These are phyloP conservation scores for Vicia faba DNA, from an alignment of 306 rosid genomes.

Conservation along the genomic window DNA sequence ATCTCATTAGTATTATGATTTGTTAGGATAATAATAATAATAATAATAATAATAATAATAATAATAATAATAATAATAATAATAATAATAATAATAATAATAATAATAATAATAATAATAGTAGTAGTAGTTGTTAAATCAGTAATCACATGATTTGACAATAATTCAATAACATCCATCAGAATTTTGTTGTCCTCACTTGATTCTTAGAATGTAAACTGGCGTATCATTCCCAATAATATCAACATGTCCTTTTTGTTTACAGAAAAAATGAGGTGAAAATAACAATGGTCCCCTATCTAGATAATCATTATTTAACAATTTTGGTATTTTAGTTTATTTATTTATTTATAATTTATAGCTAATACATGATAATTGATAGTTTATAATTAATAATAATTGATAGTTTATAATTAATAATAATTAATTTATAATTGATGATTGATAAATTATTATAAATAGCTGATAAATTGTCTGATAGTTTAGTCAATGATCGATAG, in stretches of 20 bases:
- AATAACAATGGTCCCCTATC: constrained; percentile 18
- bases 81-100: not conserved
- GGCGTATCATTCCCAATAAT: not conserved
- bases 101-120: constrained; percentile 7
- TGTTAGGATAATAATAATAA: constrained; percentile 15
- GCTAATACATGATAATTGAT: too few relatives aligned
- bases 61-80: constrained; percentile 3
- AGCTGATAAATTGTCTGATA: too few relatives aligned
- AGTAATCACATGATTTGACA: not conserved
- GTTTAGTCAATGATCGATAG: too few relatives aligned
- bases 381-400: too few relatives aligned
- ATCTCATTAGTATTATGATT: constrained; percentile 23
- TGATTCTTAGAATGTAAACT: not conserved
- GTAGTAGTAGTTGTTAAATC: not conserved
- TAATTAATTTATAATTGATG: too few relatives aligned
- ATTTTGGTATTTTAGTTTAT: constrained; percentile 14
- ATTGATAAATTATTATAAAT: too few relatives aligned
- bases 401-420: too few relatives aligned
- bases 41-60: not conserved
- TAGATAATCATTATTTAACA: constrained; percentile 12
- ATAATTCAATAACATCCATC: not conserved
- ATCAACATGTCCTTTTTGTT: constrained; percentile 11
- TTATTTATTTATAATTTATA: too few relatives aligned
- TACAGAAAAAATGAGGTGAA: not conserved
- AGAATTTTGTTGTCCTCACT: constrained; percentile 1